Evolutionary conservation across 225 moss, liverwort and hornwort species (phyloP).

Genomic region (Physcomitrellopsis africana): DNA sequence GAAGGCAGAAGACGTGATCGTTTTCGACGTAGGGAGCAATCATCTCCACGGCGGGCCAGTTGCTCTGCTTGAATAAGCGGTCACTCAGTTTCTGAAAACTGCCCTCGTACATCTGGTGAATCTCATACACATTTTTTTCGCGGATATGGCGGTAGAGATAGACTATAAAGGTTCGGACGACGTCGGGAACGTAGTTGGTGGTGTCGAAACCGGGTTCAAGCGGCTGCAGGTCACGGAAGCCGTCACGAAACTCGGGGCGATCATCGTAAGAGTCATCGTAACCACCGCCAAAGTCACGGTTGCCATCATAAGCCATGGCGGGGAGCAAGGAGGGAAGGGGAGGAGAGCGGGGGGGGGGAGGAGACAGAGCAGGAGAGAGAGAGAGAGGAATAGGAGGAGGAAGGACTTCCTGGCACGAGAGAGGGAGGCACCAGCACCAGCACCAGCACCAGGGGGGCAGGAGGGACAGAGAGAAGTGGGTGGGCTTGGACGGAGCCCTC

Average conservation of each 20-base stretch:
- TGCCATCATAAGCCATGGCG: constrained; percentile 58
- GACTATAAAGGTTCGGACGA: constrained; percentile 91
- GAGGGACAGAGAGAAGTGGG: no score
- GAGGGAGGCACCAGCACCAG: no score
- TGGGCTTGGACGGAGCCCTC: no score
- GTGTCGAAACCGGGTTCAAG: constrained; percentile 88
- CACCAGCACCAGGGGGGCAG: no score
- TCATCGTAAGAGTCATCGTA: constrained; percentile 96
- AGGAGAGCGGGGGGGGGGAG: neutral
- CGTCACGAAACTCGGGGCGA: constrained; percentile 96
- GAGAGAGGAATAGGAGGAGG: no score
- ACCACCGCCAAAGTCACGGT: constrained; percentile 65
- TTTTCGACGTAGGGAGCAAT: constrained; percentile 93
- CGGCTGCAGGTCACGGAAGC: constrained; percentile 86
- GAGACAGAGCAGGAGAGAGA: neutral
- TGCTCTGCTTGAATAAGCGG: constrained; percentile 92
- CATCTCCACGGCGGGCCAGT: constrained; percentile 91
- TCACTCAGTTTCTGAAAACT: constrained; percentile 98
- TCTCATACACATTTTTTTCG: constrained; percentile 98
- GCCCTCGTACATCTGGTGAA: constrained; percentile 99
- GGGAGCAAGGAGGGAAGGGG: no score
- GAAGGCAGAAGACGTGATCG: constrained; percentile 93
- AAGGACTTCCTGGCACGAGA: no score
- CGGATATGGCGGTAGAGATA: constrained; percentile 99
- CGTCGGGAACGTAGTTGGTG: constrained; percentile 90